Evolutionary conservation across 805 yeast species (phyloP), one percentile per base, ranked within the genome.

Genomic region (Ascoidea tarda): DNA sequence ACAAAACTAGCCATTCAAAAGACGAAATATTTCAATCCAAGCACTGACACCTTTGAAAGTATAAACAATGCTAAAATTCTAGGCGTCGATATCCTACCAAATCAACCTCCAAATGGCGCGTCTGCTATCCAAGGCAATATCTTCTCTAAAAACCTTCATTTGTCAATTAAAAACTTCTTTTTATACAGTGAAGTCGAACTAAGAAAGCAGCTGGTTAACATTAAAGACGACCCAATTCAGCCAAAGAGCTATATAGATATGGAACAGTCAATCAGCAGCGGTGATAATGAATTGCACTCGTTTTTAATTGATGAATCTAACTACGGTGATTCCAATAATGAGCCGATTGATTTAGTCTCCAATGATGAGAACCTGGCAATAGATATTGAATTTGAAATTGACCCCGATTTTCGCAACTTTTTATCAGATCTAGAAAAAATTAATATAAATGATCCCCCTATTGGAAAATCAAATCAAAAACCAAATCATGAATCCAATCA

Each of bases 41-140:
- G 28, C 28, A 21, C 28, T 21, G 28, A 21, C 28, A 21, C 28
- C 28, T 21, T 21, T 21, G 28, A 21, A 21, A 21, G 28, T 21
- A 21, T 21, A 21, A 21, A 21, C 28, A 62, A 68, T 1, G 83
- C 88, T 0, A 69, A 73, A 21, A 78, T 88, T 2, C 62, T 88
- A 10, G 96, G 96, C 5, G 85, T 89, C 8, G 96, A 93, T 66
- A 72, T 93, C 42, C 71, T 91, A 21, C 84, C 87, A 5, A 77
- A 81, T 51, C 73, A 75, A 16, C 96, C 97, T 0, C 96, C 96
- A 0, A 60, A 63, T 3, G 97, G 97, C 1, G 87, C 84, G 0
- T 76, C 84, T 6, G 69, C 90, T 0, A 74, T 90, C 51, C 98
- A 93, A 63, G 98, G 96, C 0, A 88, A 90, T 62, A 84, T 91